Evolutionary conservation across 805 yeast species (phyloP).

Genomic region (Brettanomyces naardenensis): DNA sequence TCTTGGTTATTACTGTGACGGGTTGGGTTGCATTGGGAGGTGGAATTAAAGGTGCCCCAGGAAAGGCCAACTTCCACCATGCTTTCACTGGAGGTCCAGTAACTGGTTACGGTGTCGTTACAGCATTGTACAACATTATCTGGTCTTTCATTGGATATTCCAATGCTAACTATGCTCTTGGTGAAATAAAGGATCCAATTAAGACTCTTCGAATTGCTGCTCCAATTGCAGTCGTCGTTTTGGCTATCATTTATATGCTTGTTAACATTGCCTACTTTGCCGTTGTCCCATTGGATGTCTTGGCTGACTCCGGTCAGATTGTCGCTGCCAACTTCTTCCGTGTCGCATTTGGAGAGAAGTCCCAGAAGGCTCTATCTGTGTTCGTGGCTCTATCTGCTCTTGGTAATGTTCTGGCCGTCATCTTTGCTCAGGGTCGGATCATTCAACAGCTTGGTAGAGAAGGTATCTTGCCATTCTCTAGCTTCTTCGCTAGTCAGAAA

Average conservation of each 20-base stretch:
- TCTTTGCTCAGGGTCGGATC: slow-evolving; percentile 76
- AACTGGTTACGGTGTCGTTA: slow-evolving; percentile 44
- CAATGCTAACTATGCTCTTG: slow-evolving; percentile 75
- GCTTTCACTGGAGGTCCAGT: slow-evolving; percentile 25
- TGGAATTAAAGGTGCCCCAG: slow-evolving; percentile 37
- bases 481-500: slow-evolving; percentile 58
- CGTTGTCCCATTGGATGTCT: slow-evolving; percentile 62
- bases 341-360: slow-evolving; percentile 55
- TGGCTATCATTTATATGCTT: slow-evolving; percentile 62
- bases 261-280: slow-evolving; percentile 77
- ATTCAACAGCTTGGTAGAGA: slow-evolving; percentile 76
- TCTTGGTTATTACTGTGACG: slow-evolving; percentile 60
- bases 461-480: slow-evolving; percentile 67
- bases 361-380: slow-evolving; percentile 65
- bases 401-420: slow-evolving; percentile 76
- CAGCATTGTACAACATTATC: slow-evolving; percentile 72
- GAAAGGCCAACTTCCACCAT: slow-evolving; percentile 28
- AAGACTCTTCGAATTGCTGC: slow-evolving; percentile 65
- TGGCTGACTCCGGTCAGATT: slow-evolving; percentile 54
- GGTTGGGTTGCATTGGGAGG: slow-evolving; percentile 84
- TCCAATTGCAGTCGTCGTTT: slow-evolving; percentile 55
- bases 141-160: slow-evolving; percentile 84
- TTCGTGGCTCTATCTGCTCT: slow-evolving; percentile 76
- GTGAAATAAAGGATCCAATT: slow-evolving; percentile 70
- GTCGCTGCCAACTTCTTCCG: slow-evolving; percentile 72